These are phyloP conservation scores for Stephanocyclus meneghinianus DNA, from an alignment of 352 stramenopile species.

Conservation along the genomic window DNA sequence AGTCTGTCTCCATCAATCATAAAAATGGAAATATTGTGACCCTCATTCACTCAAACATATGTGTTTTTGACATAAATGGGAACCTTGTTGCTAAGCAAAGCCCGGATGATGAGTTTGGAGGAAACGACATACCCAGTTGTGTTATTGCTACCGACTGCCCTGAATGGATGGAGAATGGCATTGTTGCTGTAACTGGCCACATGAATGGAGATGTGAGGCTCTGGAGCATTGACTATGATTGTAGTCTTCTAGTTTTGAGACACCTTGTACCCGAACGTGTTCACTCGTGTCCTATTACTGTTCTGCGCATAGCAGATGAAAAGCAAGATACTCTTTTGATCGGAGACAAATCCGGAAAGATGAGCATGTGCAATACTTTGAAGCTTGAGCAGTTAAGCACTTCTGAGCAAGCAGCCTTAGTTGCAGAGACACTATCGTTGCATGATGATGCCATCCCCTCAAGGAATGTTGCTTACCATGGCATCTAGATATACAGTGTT, in stretches of 20 bases:
- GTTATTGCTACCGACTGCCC: conserved; percentile 80
- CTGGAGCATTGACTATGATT: conserved; percentile 79
- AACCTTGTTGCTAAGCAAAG: conserved; percentile 71
- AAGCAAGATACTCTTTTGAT: conserved; percentile 80
- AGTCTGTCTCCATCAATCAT: conserved; percentile 82
- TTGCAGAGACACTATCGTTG: conserved; percentile 1
- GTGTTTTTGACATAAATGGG: conserved; percentile 83
- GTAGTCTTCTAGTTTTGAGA: conserved; percentile 54
- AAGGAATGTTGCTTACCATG: too few species aligned
- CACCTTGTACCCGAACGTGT: conserved; percentile 73
- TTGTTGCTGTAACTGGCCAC: conserved; percentile 81
- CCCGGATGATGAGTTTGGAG: conserved; percentile 51
- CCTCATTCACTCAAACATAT: conserved; percentile 74
- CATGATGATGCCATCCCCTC: conserved; percentile 8
- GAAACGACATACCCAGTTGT: conserved; percentile 60
- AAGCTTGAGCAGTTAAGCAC: conserved; percentile 71
- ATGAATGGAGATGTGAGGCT: conserved; percentile 81
- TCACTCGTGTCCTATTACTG: conserved; percentile 79
- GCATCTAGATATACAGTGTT: too few species aligned
- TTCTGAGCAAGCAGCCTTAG: conserved; percentile 10
- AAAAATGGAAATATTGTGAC: conserved; percentile 82
- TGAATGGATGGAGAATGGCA: conserved; percentile 82
- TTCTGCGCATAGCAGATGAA: conserved; percentile 67
- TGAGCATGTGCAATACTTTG: conserved; percentile 72
- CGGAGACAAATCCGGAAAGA: conserved; percentile 82